Conservation (phyloP, 306 rosid species). For the barrel medic (Medicago truncatula) region MtrunA17r5.0-ANR NC_053043.1:17637001-17637500, state of each 20-base stretch:
- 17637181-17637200: conserved; percentile 47
- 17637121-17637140: conserved; percentile 24
- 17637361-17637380: not conserved
- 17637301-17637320: not conserved
- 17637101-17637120: conserved; percentile 64
- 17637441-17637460: conserved; percentile 67
- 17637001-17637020: conserved; percentile 23
- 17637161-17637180: conserved; percentile 36
- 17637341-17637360: conserved; percentile 19
- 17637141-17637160: conserved; percentile 45
- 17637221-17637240: conserved; percentile 43
- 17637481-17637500: conserved; percentile 73
- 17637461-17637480: conserved; percentile 65
- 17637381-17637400: conserved; percentile 73
- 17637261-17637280: conserved; percentile 49
- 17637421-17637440: conserved; percentile 76
- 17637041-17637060: not conserved
- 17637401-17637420: conserved; percentile 78
- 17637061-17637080: conserved; percentile 42
- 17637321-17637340: not conserved
- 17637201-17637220: conserved; percentile 42
- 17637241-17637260: conserved; percentile 35
- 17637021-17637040: not conserved
- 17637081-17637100: conserved; percentile 52
- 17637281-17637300: conserved; percentile 19